Percentiles rank a stretch among this genome's conserved stretches.
Evolutionary conservation across 441 rosid species (phyloP).

Genomic region (Jatropha multifida): DNA sequence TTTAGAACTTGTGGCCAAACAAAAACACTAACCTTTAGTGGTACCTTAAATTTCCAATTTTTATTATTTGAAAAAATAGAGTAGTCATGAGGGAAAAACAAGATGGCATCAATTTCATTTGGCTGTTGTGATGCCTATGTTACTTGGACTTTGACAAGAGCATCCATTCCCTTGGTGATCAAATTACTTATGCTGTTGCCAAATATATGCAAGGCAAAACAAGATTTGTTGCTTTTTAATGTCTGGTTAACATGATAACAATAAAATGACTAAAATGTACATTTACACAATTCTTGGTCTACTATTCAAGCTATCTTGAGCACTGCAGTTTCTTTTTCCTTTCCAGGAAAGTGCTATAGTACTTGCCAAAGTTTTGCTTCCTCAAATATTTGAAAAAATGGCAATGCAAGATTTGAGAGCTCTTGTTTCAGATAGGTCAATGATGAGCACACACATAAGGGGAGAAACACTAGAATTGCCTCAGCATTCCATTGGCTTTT

Average conservation of each 20-base stretch:
- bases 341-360: constrained; percentile 79
- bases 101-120: not conserved
- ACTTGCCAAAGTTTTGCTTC: constrained; percentile 76
- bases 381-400: constrained; percentile 81
- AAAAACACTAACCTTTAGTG: not conserved
- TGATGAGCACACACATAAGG: constrained; percentile 46
- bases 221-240: not conserved
- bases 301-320: not conserved
- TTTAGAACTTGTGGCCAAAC: not conserved
- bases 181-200: not conserved
- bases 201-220: not conserved
- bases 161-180: not conserved
- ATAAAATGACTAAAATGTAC: constrained; percentile 7
- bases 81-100: not conserved
- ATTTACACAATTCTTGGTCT: not conserved
- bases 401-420: constrained; percentile 78
- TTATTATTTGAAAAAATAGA: not conserved
- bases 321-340: not conserved
- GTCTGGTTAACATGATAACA: not conserved
- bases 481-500: constrained; percentile 58
- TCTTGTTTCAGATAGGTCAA: constrained; percentile 66
- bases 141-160: not conserved
- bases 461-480: constrained; percentile 76
- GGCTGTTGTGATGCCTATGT: not conserved
- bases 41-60: not conserved